phyloP scores from a whole-genome alignment of 176 grass and related monocot species.

The Zea luxurians region DNA sequence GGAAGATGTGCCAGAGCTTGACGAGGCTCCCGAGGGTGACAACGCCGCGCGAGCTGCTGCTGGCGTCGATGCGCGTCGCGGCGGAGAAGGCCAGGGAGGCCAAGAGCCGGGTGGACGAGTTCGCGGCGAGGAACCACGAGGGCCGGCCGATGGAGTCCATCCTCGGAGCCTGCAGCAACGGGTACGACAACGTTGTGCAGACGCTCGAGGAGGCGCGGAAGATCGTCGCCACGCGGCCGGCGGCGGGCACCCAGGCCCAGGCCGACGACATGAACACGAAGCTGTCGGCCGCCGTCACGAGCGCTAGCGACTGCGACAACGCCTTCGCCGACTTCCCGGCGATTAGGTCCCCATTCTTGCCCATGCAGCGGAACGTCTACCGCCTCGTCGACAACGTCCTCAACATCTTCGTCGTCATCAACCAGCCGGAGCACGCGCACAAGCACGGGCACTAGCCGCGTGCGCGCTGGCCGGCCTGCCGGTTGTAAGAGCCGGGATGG shows the following conservation, averaged over 20 bases:
- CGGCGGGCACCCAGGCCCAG: not conserved
- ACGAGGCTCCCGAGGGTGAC: conserved; percentile 22
- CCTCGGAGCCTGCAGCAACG: not conserved
- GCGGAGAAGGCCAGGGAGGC: not conserved
- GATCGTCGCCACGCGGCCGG: not conserved
- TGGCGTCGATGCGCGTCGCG: conserved; percentile 22
- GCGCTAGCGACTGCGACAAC: conserved; percentile 34
- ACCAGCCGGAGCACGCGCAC: not conserved
- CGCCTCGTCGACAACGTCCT: conserved; percentile 36
- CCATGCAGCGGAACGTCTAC: not conserved
- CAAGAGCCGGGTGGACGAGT: conserved; percentile 5
- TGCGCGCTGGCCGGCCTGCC: not conserved
- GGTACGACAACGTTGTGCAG: conserved; percentile 24
- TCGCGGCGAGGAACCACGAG: not conserved
- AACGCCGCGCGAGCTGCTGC: conserved; percentile 18
- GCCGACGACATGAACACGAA: not conserved
- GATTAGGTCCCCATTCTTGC: not conserved
- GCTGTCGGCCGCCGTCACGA: conserved; percentile 1
- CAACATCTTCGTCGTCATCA: conserved; percentile 15
- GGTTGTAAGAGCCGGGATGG: not conserved
- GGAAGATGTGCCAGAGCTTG: conserved; percentile 34
- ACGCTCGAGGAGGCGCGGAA: conserved; percentile 24
- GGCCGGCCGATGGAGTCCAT: conserved; percentile 33
- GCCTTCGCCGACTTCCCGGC: conserved; percentile 29
- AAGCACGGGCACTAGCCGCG: not conserved